Base-by-base conservation (phyloP, 1,284 basidiomycete genomes). In the Trichosporon coremiiforme region DNA sequence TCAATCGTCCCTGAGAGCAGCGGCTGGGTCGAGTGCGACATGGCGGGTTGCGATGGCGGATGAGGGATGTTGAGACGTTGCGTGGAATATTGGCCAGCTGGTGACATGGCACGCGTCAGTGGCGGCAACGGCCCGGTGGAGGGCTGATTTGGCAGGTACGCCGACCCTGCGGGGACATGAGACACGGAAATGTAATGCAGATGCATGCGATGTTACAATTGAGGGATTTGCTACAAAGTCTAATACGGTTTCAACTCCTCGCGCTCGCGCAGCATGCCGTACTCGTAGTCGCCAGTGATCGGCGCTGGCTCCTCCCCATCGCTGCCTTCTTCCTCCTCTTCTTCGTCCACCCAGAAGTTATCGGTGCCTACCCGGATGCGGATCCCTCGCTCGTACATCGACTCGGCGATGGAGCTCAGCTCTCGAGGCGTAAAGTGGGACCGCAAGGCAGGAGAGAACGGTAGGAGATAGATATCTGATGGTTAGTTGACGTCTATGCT, bases 311-410 rank as follows among this genome's bases (percentile, higher is more conserved):
- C 78, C 31, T 78, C 77, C 20, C 74, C 75, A 1, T 88, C 87
- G 50, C 82, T 84, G 29, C 81, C 82, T 4, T 82, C 33, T 35
- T 35, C 81, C 25, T 73, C 77, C 17, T 79, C 85, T 9, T 73
- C 75, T 41, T 76, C 79, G 72, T 79, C 69, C 75, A 83, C 36
- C 74, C 79, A 80, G 70, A 87, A 87, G 64, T 88, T 88, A 36
- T 93, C 91, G 74, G 93, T 78, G 0, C 88, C 89, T 64, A 85
- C 82, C 36, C 91, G 86, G 74, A 92, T 82, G 20, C 94, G 88
- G 17, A 96, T 82, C 0, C 90, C 91, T 57, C 93, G 86, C 81
- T 96, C 94, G 6, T 87, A 88, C 90, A 95, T 94, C 10, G 89
- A 87, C 69, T 93, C 90, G 41, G 86, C 88, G 75, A 92, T 87